Base-by-base conservation (phyloP, 1,284 basidiomycete species). In the Peniophora sp. region DNA sequence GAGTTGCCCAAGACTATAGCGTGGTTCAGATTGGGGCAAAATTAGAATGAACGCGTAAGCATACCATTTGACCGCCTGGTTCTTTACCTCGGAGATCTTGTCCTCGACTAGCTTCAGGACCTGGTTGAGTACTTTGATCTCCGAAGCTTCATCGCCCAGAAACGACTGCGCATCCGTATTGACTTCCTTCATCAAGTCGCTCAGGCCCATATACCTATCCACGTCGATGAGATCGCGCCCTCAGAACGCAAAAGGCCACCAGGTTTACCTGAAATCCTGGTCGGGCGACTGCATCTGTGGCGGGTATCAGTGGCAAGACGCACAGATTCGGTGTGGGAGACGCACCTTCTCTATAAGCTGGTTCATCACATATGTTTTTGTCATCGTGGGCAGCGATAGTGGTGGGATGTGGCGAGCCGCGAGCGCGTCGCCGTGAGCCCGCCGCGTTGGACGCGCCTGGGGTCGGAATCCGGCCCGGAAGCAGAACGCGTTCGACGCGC, bases 21-120 rank as follows among this genome's bases (percentile, higher is more conserved):
- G n/a, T n/a, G n/a, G n/a, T n/a, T n/a, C n/a, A n/a, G n/a, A n/a
- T n/a, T n/a, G n/a, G n/a, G n/a, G n/a, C n/a, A n/a, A n/a, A n/a
- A 47, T 47, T 11, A 41, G 18, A 41, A 41, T n/a, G 37, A 15
- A 27, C 45, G 18, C 11, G 34, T 10, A 41, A 56, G 59, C 78
- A 52, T 59, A 92, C 95, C 92, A 94, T 71, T 93, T 92, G 14
- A 97, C 95, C 2, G 93, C 92, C 63, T 94, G 88, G 65, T 97
- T 97, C 76, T 98, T 98, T 57, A 99, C 97, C 71, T 99, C 96
- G 14, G 92, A 92, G 60, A 97, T 97, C 68, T 85, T 85, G 70
- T 99, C 97, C 62, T 91, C 85, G 11, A 97, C 85, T 20, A 96
- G 77, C 20, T 81, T 74, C 20, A 97, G 74, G 1, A 97, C 92